Evolutionary conservation across 2,329 filamentous ascomycete species (phyloP).

Genomic region (Didymella sp.): DNA sequence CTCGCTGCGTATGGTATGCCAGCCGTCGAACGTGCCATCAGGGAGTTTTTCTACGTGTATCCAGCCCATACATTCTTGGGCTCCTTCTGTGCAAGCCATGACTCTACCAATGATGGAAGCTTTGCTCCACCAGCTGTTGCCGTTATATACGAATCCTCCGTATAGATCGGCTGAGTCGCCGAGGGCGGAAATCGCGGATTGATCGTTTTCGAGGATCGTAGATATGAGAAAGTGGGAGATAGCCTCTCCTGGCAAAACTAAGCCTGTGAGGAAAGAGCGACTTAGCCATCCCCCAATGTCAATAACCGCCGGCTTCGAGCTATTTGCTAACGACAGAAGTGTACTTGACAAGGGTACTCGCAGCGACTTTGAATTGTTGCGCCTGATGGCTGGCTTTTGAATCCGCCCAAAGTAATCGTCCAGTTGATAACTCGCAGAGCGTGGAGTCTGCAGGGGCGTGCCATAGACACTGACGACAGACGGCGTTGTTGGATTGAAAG

Average conservation of each 20-base stretch:
- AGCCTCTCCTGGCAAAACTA: conserved; percentile 62
- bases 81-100: conserved; percentile 54
- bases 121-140: conserved; percentile 65
- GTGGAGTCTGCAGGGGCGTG: conserved; percentile 50
- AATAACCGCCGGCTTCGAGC: conserved; percentile 21
- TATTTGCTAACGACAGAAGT: conserved; percentile 20
- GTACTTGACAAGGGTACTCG: conserved; percentile 42
- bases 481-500: conserved; percentile 36
- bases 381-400: conserved; percentile 31
- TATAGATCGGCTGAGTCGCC: conserved; percentile 61
- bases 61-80: conserved; percentile 64
- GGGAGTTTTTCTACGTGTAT: conserved; percentile 54
- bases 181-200: conserved; percentile 55
- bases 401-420: conserved; percentile 49
- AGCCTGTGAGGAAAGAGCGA: conserved; percentile 61
- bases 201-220: conserved; percentile 63
- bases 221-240: conserved; percentile 63
- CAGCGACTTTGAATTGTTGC: conserved; percentile 40
- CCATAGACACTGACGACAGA: conserved; percentile 47
- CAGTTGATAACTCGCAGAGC: conserved; percentile 31
- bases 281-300: conserved; percentile 62
- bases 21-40: conserved; percentile 53
- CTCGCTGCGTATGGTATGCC: conserved; percentile 57
- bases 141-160: conserved; percentile 61
- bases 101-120: conserved; percentile 62